Percentiles rank a stretch among this genome's conserved stretches.
Conservation (phyloP, 2,329 filamentous ascomycete species). For the Colletotrichum sp. region DNA sequence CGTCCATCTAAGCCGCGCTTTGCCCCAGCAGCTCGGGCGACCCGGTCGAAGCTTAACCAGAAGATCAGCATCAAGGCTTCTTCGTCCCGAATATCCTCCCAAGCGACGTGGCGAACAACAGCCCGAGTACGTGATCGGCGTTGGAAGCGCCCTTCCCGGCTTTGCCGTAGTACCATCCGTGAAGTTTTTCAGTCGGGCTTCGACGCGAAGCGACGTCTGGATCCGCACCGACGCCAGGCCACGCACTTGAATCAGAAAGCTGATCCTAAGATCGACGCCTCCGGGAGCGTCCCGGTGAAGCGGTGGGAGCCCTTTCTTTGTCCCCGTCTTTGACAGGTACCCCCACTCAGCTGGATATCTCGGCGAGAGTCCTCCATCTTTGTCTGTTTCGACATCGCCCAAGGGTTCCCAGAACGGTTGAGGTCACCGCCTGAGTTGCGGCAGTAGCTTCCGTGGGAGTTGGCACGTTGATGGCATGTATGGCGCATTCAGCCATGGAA, state of each 20-base stretch:
- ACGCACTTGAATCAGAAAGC: not conserved
- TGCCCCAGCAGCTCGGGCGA: slow-evolving; percentile 1
- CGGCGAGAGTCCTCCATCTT: not conserved
- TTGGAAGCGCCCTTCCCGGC: not conserved
- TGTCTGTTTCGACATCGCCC: not conserved
- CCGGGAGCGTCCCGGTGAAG: not conserved
- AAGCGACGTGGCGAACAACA: slow-evolving; percentile 4
- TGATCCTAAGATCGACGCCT: not conserved
- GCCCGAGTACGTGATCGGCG: not conserved
- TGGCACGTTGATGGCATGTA: not conserved
- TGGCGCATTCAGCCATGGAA: not conserved
- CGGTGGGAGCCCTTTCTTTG: slow-evolving; percentile 3
- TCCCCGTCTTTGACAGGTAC: not conserved
- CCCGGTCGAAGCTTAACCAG: not conserved
- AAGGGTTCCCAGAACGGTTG: not conserved
- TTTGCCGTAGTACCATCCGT: not conserved
- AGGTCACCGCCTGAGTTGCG: not conserved
- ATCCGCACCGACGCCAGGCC: not conserved
- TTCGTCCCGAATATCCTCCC: not conserved
- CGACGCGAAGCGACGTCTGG: not conserved
- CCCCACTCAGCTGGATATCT: not conserved
- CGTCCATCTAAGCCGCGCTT: not conserved
- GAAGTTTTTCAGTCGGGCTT: not conserved
- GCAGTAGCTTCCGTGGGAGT: not conserved
- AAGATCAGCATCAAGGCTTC: slow-evolving; percentile 2